phyloP scores from a whole-genome alignment of 2,329 filamentous ascomycete species.

The Alternaria longipes region DNA sequence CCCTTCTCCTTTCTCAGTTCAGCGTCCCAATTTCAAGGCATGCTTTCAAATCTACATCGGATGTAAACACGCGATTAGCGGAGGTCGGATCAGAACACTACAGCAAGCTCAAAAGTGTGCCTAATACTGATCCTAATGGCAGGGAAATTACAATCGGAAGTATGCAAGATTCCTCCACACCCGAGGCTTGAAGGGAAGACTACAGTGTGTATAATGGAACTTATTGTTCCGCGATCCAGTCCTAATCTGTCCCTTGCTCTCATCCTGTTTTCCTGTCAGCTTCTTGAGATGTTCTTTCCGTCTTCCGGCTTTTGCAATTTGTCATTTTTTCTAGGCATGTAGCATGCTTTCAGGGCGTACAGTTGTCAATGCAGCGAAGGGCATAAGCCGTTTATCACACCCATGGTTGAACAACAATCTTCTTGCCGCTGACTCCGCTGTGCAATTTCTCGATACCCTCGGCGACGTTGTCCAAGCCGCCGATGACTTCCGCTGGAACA shows the following conservation, averaged over 20 bases:
- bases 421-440: conserved; percentile 44
- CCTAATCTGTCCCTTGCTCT: background rate
- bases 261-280: background rate
- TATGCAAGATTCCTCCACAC: background rate
- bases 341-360: background rate
- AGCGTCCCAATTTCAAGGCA: background rate
- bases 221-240: background rate
- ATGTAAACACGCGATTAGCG: background rate
- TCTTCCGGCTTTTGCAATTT: background rate
- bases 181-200: background rate
- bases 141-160: background rate
- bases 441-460: conserved; percentile 33
- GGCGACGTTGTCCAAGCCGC: conserved; percentile 34
- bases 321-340: background rate
- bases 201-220: background rate
- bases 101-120: background rate
- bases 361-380: background rate
- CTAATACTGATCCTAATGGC: too few relatives aligned
- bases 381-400: background rate
- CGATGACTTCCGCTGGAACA: conserved; percentile 34
- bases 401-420: conserved; percentile 40
- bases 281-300: background rate
- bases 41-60: background rate
- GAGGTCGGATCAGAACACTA: background rate
- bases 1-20: background rate